Evolutionary conservation across 2,329 filamentous ascomycete genomes (phyloP).

Genomic region (Colletotrichum lindemuthianum): DNA sequence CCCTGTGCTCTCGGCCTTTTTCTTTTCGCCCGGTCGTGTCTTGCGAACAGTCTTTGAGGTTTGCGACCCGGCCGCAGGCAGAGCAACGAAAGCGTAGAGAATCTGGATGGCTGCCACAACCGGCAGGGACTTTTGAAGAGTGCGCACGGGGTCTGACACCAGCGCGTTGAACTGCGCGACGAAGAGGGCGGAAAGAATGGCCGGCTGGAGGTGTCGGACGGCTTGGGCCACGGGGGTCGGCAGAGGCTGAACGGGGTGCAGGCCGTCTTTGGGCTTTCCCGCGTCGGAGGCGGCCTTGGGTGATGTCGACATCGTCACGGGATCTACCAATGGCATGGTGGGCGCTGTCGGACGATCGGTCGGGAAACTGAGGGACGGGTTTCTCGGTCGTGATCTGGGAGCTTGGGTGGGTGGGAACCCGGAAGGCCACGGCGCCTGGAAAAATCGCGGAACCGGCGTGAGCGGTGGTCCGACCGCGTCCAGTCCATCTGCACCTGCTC

Average conservation of each 20-base stretch:
- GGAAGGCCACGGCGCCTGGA: slow-evolving; percentile 30
- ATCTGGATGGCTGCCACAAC: slow-evolving; percentile 73
- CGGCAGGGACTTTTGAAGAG: slow-evolving; percentile 70
- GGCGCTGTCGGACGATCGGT: slow-evolving; percentile 24
- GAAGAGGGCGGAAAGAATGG: slow-evolving; percentile 72
- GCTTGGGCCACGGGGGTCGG: slow-evolving; percentile 52
- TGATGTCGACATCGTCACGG: slow-evolving; percentile 49
- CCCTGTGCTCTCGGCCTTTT: slow-evolving; percentile 58
- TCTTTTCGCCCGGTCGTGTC: slow-evolving; percentile 62
- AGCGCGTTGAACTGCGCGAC: slow-evolving; percentile 71
- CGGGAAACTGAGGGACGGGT: slow-evolving; percentile 2
- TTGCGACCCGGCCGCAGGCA: slow-evolving; percentile 68
- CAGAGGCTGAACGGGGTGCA: slow-evolving; percentile 51
- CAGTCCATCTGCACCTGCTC: background rate
- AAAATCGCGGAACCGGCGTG: slow-evolving; percentile 27
- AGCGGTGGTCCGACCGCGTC: slow-evolving; percentile 14
- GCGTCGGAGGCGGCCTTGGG: slow-evolving; percentile 44
- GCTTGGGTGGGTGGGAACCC: slow-evolving; percentile 18
- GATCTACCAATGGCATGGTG: slow-evolving; percentile 48
- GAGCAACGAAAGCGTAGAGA: slow-evolving; percentile 68
- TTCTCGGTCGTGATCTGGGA: slow-evolving; percentile 9
- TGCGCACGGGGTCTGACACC: slow-evolving; percentile 74
- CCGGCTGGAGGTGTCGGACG: slow-evolving; percentile 74
- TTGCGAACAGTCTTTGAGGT: slow-evolving; percentile 57
- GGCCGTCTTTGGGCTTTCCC: slow-evolving; percentile 42